phyloP scores from a whole-genome alignment of 2,329 filamentous ascomycete species.

The Sclerotinia spermophila region DNA sequence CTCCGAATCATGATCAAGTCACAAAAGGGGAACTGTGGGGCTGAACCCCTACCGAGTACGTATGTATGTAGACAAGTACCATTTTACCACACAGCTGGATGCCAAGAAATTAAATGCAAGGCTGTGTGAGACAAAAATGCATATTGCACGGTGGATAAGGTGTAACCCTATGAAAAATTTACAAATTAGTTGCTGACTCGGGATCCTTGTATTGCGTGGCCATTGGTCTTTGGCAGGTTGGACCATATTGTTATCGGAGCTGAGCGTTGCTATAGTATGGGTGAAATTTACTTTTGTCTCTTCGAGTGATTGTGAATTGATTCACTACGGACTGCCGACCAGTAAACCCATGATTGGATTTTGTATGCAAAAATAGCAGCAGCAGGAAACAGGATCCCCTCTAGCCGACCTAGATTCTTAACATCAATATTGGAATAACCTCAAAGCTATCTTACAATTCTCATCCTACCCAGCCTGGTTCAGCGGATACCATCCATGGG shows the following conservation, averaged over 20 bases:
- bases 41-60: slow-evolving; percentile 8
- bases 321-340: not conserved
- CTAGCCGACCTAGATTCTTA: not conserved
- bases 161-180: not conserved
- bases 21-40: not conserved
- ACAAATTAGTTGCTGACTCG: not conserved
- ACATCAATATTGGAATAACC: not conserved
- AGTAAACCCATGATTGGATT: not conserved
- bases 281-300: not conserved
- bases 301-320: not conserved
- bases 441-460: not conserved
- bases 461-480: not conserved
- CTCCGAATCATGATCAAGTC: not conserved
- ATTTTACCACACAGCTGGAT: not conserved
- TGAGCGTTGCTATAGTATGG: not conserved
- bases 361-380: not conserved
- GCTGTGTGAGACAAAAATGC: not conserved
- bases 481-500: not conserved
- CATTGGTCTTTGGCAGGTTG: not conserved
- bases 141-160: not conserved
- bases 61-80: not conserved
- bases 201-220: not conserved
- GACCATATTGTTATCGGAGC: not conserved
- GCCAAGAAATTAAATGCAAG: not conserved
- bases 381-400: not conserved